Evolutionary conservation across 2,329 filamentous ascomycete genomes (phyloP).

Genomic region (Podosphaera aphanis): DNA sequence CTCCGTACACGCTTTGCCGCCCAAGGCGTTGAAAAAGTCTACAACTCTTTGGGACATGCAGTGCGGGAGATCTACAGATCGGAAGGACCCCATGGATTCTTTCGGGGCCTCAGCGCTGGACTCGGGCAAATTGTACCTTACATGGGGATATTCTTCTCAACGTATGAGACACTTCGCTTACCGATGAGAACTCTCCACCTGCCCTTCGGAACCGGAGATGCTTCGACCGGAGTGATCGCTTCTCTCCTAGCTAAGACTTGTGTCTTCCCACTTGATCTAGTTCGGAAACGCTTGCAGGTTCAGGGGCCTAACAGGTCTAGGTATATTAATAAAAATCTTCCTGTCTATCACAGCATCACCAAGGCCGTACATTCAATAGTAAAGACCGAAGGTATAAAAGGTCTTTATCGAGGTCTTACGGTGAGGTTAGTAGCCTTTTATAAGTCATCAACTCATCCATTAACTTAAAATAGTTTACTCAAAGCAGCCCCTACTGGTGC

Average conservation of each 20-base stretch:
- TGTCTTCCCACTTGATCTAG: conserved; percentile 81
- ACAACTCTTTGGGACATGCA: conserved; percentile 44
- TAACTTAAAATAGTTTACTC: conserved; percentile 30
- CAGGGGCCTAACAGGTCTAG: conserved; percentile 62
- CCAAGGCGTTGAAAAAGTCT: conserved; percentile 63
- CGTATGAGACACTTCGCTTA: conserved; percentile 55
- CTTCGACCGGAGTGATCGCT: conserved; percentile 56
- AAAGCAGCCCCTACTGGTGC: conserved; percentile 74
- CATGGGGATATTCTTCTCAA: conserved; percentile 89
- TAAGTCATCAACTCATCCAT: neutral
- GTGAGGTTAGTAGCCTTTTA: conserved; percentile 27
- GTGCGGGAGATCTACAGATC: conserved; percentile 47
- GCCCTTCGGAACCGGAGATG: conserved; percentile 59
- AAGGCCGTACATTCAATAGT: conserved; percentile 46
- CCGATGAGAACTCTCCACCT: conserved; percentile 30
- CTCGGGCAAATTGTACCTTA: conserved; percentile 78
- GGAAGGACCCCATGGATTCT: conserved; percentile 64
- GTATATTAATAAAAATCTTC: conserved; percentile 76
- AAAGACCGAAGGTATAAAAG: conserved; percentile 47
- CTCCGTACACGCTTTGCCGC: conserved; percentile 91
- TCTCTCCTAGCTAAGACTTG: conserved; percentile 67
- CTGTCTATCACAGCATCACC: conserved; percentile 47
- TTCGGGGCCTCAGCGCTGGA: conserved; percentile 62
- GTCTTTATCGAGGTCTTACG: conserved; percentile 67
- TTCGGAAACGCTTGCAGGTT: conserved; percentile 81